Percentiles rank a stretch among this genome's conserved stretches.
Evolutionary conservation across 371 early-diverging fungal genomes (phyloP).

Genomic region (Mucor irregularis): DNA sequence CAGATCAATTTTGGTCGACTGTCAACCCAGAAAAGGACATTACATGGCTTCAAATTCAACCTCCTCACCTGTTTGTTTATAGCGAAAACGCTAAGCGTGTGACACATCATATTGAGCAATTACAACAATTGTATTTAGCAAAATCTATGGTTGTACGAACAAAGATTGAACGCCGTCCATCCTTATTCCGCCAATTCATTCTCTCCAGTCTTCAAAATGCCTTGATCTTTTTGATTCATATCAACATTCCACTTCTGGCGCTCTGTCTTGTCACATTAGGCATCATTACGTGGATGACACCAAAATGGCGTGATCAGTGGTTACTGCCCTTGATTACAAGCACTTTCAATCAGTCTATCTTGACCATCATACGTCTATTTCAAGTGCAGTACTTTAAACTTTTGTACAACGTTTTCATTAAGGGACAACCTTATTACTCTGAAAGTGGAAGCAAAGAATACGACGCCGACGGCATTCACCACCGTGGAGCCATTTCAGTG

Average conservation of each 20-base stretch:
- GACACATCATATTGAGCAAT: slow-evolving; percentile 3
- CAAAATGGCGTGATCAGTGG: slow-evolving; percentile 34
- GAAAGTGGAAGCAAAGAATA: slow-evolving; percentile 12
- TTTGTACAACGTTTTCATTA: slow-evolving; percentile 6
- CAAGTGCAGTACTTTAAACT: slow-evolving; percentile 4
- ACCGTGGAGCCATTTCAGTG: slow-evolving; percentile 31
- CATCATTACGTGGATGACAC: slow-evolving; percentile 39
- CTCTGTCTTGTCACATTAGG: slow-evolving; percentile 31
- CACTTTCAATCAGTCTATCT: slow-evolving; percentile 5
- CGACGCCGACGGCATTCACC: slow-evolving; percentile 22
- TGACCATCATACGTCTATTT: slow-evolving; percentile 2
- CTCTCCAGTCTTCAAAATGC: slow-evolving; percentile 13
- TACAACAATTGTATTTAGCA: slow-evolving; percentile 18
- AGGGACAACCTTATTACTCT: neutral
- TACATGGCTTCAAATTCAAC: slow-evolving; percentile 24
- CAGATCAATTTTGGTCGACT: slow-evolving; percentile 35
- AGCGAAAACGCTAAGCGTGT: neutral
- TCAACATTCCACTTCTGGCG: slow-evolving; percentile 34
- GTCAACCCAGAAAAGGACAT: slow-evolving; percentile 31
- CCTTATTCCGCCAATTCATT: slow-evolving; percentile 18
- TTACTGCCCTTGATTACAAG: slow-evolving; percentile 23
- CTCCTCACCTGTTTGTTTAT: slow-evolving; percentile 21
- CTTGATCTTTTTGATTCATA: slow-evolving; percentile 7
- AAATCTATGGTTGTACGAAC: slow-evolving; percentile 14
- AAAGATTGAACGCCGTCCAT: slow-evolving; percentile 13